A percentile compares a stretch with the other conserved stretches of the same genome.
These are phyloP conservation scores for Kodamaea suecica DNA, from an alignment of 1,139 yeast genomes.

Conservation along the genomic window DNA sequence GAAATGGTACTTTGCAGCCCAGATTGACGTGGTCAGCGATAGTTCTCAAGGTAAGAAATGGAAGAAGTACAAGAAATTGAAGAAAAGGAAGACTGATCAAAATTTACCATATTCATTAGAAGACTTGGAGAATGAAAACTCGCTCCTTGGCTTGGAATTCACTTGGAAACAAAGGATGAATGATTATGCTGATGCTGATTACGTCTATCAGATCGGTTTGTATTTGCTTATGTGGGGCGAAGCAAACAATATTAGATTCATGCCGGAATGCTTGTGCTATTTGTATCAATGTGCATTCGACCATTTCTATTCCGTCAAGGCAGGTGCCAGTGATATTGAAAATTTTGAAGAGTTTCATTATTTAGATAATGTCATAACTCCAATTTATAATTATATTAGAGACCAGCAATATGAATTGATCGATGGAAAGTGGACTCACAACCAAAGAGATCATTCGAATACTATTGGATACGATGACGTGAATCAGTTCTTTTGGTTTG, in stretches of 20 bases:
- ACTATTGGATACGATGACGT: conserved; percentile 85
- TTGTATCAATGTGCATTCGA: conserved; percentile 28
- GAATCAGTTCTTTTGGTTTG: conserved; percentile 82
- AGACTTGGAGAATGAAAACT: conserved; percentile 17
- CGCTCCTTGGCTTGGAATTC: conserved; percentile 18
- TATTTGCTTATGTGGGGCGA: conserved; percentile 45
- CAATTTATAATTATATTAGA: conserved; percentile 41
- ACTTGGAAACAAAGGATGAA: conserved; percentile 26
- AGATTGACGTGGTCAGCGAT: conserved; percentile 9
- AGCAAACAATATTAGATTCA: conserved; percentile 39
- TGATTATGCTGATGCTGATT: conserved; percentile 19
- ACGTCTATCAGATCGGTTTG: conserved; percentile 30
- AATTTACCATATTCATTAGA: conserved; percentile 11
- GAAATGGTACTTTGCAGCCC: conserved; percentile 42
- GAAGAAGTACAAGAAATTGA: conserved; percentile 1
- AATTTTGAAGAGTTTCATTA: conserved; percentile 13
- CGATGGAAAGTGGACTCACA: conserved; percentile 43
- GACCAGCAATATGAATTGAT: conserved; percentile 39
- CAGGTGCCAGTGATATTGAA: background rate
- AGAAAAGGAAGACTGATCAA: conserved; percentile 1
- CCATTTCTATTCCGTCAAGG: background rate
- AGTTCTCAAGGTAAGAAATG: background rate
- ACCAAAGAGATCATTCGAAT: conserved; percentile 63
- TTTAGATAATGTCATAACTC: conserved; percentile 41
- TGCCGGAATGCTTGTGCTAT: conserved; percentile 44